phyloP scores from a whole-genome alignment of 2,329 filamentous ascomycete species.

The Ophiognomonia clavigignenti-juglandacearum region DNA sequence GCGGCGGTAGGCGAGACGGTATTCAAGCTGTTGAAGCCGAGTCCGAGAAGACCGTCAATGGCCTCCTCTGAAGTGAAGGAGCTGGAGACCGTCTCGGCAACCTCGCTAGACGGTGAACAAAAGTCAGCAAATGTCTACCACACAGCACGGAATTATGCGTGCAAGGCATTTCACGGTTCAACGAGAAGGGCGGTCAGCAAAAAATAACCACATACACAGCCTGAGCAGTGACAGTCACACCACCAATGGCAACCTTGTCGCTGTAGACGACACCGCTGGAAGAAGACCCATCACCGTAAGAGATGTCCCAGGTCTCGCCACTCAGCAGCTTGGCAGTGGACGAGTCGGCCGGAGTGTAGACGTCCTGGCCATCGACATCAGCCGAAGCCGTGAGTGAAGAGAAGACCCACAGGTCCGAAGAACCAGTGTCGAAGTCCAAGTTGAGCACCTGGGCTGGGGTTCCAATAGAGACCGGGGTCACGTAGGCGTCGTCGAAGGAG shows the following conservation, averaged over 20 bases:
- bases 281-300: slow-evolving; percentile 58
- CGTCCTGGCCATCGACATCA: slow-evolving; percentile 44
- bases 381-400: slow-evolving; percentile 46
- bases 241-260: slow-evolving; percentile 58
- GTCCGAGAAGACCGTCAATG: slow-evolving; percentile 45
- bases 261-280: slow-evolving; percentile 59
- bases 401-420: slow-evolving; percentile 66
- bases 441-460: slow-evolving; percentile 46
- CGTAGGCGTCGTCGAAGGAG: slow-evolving; percentile 28
- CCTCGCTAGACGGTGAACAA: slow-evolving; percentile 33
- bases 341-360: slow-evolving; percentile 47
- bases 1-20: slow-evolving; percentile 49
- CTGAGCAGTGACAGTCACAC: slow-evolving; percentile 53
- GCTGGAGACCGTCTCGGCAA: slow-evolving; percentile 51
- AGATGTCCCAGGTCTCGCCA: slow-evolving; percentile 48
- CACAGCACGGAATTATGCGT: too few relatives aligned
- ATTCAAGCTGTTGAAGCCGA: slow-evolving; percentile 57
- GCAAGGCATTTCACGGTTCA: neutral
- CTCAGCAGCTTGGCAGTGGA: slow-evolving; percentile 36
- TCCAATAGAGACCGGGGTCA: slow-evolving; percentile 57
- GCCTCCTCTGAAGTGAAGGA: slow-evolving; percentile 28
- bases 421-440: slow-evolving; percentile 65
- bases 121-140: neutral
- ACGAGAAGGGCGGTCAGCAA: too few relatives aligned
- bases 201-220: slow-evolving; percentile 41